Base-by-base conservation (phyloP, 805 yeast species). In the Saturnispora dispora region DNA sequence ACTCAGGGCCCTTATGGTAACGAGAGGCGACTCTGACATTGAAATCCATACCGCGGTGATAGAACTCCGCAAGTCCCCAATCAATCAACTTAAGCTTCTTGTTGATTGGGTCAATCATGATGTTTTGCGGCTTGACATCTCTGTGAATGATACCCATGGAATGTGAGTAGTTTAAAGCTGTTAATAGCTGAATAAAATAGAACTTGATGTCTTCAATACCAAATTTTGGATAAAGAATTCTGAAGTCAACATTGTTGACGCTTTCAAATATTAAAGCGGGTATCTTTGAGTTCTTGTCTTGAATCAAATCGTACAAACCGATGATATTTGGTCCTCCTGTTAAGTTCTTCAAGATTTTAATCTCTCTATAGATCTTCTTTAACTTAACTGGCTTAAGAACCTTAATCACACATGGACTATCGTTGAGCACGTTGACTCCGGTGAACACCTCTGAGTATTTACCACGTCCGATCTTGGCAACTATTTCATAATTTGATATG, bases 1-100 rank as follows among this genome's bases (percentile, higher is more conserved):
- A 72, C 69, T 89, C 96, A 1, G 96, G 96, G 9, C 95, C 96
- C 70, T 89, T 89, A 69, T 84, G 88, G 68, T 87, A 88, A 54
- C 96, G 78, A 5, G 95, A 85, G 0, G 96, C 96, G 35, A 89
- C 96, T 55, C 96, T 76, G 22, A 88, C 96, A 62, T 89, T 89
- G 69, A 87, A 89, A 58, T 88, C 95, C 47, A 85, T 85, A 5
- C 91, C 93, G 2, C 85, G 83, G 63, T 89, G 96, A 67, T 89
- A 89, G 63, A 86, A 89, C 65, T 89, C 96, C 7, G 96, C 96
- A 54, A 89, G 71, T 15, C 96, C 96, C 96, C 96, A 89, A 70
- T 89, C 96, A 57, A 89, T 89, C 51, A 89, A 76, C 59, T 91
- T 77, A 61, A 89, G 70, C 40, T 72, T 70, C 57, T 75, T 77